Conservation (phyloP, 352 stramenopile genomes). For the Globisporangium carolinianum region DNA sequence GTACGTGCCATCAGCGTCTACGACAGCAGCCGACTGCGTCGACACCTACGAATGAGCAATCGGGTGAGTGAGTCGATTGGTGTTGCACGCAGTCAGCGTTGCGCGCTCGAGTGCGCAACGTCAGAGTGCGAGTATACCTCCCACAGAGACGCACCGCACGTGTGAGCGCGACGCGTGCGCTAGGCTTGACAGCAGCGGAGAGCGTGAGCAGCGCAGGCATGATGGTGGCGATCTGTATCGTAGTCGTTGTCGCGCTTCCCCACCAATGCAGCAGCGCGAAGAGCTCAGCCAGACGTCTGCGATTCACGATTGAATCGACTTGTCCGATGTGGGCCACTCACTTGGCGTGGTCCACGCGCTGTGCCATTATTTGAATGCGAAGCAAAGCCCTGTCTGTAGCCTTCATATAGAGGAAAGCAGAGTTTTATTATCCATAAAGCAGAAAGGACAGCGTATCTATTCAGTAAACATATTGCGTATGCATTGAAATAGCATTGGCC, state of each 20-base stretch:
- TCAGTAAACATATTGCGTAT: too few species aligned
- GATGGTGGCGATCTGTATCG: conserved; percentile 10
- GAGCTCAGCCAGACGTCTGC: conserved; percentile 2
- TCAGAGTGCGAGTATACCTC: not conserved
- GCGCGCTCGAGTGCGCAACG: not conserved
- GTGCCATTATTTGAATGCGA: too few species aligned
- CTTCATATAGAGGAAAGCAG: too few species aligned
- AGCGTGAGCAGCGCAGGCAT: conserved; percentile 26
- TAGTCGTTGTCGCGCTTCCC: conserved; percentile 4
- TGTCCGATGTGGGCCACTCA: not conserved
- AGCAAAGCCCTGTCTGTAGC: too few species aligned
- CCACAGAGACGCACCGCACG: conserved; percentile 21
- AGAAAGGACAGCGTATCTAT: too few species aligned
- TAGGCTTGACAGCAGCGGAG: conserved; percentile 16
- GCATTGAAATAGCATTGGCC: too few species aligned
- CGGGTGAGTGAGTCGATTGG: not conserved
- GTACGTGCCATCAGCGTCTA: conserved; percentile 39
- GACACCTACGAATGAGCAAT: conserved; percentile 2
- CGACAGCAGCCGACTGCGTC: conserved; percentile 7
- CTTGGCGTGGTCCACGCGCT: too few species aligned
- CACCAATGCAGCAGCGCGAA: conserved; percentile 4
- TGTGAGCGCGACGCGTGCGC: conserved; percentile 13
- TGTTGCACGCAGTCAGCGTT: not conserved
- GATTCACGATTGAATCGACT: not conserved
- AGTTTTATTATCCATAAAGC: too few species aligned